Conservation (phyloP, 768 basidiomycete species). For the Macrolepiota fuliginosa region DNA sequence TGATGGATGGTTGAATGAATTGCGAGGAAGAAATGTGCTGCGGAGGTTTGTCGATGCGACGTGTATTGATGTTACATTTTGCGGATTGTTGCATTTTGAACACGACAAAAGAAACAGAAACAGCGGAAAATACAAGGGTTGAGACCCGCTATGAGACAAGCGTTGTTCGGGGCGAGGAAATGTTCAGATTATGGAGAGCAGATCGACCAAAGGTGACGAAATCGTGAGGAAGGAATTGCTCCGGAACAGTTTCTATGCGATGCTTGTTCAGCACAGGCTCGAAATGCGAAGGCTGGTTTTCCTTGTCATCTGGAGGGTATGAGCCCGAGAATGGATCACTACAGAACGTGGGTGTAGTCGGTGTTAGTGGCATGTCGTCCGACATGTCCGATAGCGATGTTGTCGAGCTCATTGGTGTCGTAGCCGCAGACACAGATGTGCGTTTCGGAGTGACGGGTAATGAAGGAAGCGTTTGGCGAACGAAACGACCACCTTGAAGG, state of each 20-base stretch:
- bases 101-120: constrained; percentile 39
- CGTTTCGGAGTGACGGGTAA: constrained; percentile 72
- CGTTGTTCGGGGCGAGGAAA: constrained; percentile 57
- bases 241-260: constrained; percentile 62
- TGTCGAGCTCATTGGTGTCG: constrained; percentile 74
- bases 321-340: constrained; percentile 53
- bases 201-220: constrained; percentile 78
- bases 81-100: constrained; percentile 54
- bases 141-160: constrained; percentile 55
- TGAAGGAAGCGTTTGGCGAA: constrained; percentile 40
- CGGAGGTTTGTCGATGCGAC: constrained; percentile 47
- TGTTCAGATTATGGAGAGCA: constrained; percentile 76
- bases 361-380: constrained; percentile 83
- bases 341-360: constrained; percentile 67
- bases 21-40: constrained; percentile 61
- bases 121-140: constrained; percentile 36
- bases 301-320: constrained; percentile 71
- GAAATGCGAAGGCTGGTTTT: constrained; percentile 70
- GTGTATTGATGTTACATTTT: constrained; percentile 86
- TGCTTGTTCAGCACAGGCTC: constrained; percentile 75
- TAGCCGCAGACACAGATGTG: constrained; percentile 50
- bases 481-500: constrained; percentile 80
- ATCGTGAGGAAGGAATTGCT: constrained; percentile 79
- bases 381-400: constrained; percentile 73
- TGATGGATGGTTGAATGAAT: constrained; percentile 64